Conservation (phyloP, 2,329 filamentous ascomycete genomes). For the Fonsecaea erecta region DNA sequence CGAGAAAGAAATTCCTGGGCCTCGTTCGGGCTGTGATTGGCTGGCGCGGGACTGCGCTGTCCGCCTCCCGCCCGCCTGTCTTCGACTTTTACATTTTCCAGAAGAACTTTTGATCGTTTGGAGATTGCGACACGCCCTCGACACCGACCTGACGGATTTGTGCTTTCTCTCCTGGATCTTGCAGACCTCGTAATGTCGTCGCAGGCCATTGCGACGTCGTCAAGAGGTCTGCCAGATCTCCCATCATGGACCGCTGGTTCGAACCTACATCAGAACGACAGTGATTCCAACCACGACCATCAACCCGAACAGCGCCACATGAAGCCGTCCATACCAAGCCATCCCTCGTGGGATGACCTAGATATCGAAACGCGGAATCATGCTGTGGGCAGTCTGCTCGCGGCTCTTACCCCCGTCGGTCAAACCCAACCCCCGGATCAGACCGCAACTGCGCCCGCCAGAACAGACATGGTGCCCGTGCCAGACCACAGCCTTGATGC, state of each 20-base stretch:
- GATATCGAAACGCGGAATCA: constrained; percentile 28
- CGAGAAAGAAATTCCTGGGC: constrained; percentile 8
- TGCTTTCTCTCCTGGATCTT: constrained; percentile 22
- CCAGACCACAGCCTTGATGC: constrained; percentile 2
- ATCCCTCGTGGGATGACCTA: constrained; percentile 25
- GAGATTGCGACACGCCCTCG: not conserved
- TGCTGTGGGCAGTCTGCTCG: constrained; percentile 33
- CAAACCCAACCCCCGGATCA: constrained; percentile 20
- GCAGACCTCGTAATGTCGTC: constrained; percentile 39
- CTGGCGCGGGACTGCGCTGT: constrained; percentile 11
- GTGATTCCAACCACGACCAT: constrained; percentile 21
- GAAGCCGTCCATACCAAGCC: constrained; percentile 9
- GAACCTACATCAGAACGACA: constrained; percentile 15
- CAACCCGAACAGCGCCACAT: constrained; percentile 17
- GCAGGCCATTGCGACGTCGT: constrained; percentile 35
- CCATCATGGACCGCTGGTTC: constrained; percentile 33
- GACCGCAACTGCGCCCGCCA: constrained; percentile 12
- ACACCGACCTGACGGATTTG: constrained; percentile 8
- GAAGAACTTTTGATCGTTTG: constrained; percentile 17
- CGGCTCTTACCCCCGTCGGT: constrained; percentile 29
- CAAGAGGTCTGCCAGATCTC: constrained; percentile 38
- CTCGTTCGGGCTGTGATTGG: constrained; percentile 19
- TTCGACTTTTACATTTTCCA: constrained; percentile 19
- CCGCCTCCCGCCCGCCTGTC: constrained; percentile 15
- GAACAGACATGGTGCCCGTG: not conserved